Percentiles rank a stretch among this genome's conserved stretches.
Evolutionary conservation across 2,329 filamentous ascomycete species (phyloP).

Genomic region (Fusarium aywerte): DNA sequence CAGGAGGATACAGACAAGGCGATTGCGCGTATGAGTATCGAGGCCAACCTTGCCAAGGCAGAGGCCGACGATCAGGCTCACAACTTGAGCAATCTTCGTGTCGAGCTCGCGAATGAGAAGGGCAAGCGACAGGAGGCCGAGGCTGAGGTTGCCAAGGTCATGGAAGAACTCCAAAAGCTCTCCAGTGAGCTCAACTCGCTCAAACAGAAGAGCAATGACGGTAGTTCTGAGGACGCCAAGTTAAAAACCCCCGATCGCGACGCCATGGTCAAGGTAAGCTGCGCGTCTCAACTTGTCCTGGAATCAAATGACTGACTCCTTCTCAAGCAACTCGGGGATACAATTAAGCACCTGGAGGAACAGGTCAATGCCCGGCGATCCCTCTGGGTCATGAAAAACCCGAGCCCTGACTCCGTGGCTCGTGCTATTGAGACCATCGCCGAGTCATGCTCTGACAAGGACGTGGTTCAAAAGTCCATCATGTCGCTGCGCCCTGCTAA

Average conservation of each 20-base stretch:
- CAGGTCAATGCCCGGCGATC: slow-evolving; percentile 52
- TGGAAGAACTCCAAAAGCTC: slow-evolving; percentile 46
- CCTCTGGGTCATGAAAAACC: slow-evolving; percentile 52
- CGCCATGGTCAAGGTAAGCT: slow-evolving; percentile 49
- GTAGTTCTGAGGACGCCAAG: slow-evolving; percentile 29
- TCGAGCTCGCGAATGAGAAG: slow-evolving; percentile 48
- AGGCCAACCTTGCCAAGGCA: slow-evolving; percentile 52
- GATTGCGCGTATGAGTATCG: slow-evolving; percentile 53
- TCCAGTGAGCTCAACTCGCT: slow-evolving; percentile 46
- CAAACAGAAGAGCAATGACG: slow-evolving; percentile 41
- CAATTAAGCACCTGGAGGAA: slow-evolving; percentile 51
- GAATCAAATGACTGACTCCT: background rate
- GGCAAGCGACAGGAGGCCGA: slow-evolving; percentile 48
- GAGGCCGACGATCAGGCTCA: slow-evolving; percentile 50
- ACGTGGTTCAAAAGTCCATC: slow-evolving; percentile 44
- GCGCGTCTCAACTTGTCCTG: too few relatives aligned
- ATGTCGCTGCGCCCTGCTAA: slow-evolving; percentile 42
- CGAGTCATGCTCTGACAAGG: slow-evolving; percentile 46
- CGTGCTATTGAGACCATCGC: slow-evolving; percentile 50
- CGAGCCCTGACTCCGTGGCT: slow-evolving; percentile 47
- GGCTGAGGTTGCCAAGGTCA: slow-evolving; percentile 43
- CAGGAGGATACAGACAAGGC: slow-evolving; percentile 54
- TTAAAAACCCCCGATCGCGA: slow-evolving; percentile 39
- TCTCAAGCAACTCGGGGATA: slow-evolving; percentile 48
- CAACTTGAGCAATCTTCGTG: slow-evolving; percentile 48